Conservation (phyloP, 1,139 yeast species). For the Hansenula lynferdii region DNA sequence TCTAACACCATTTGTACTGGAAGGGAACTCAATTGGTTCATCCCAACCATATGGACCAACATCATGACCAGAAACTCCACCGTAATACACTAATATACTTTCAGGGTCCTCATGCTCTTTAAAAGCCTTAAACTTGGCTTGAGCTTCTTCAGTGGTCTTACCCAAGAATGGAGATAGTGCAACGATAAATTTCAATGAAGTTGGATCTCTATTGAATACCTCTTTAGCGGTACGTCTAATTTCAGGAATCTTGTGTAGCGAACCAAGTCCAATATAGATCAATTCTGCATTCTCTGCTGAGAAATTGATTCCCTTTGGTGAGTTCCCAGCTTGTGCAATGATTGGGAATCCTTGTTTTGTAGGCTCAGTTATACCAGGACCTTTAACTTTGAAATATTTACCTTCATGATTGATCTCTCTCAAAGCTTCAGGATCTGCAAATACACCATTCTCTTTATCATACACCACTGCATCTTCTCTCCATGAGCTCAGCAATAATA, state of each 20-base stretch:
- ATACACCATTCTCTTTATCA: slow-evolving; percentile 25
- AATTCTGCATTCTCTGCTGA: slow-evolving; percentile 36
- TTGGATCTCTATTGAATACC: slow-evolving; percentile 20
- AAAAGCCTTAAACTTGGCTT: neutral
- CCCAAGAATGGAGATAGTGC: neutral
- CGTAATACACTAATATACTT: neutral
- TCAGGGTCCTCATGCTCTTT: slow-evolving; percentile 27
- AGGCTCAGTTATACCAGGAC: slow-evolving; percentile 32
- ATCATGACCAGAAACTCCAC: slow-evolving; percentile 4
- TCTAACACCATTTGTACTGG: slow-evolving; percentile 2
- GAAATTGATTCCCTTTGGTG: slow-evolving; percentile 31
- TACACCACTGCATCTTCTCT: slow-evolving; percentile 33
- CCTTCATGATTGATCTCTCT: slow-evolving; percentile 32
- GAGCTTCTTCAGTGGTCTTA: neutral
- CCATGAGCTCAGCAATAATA: slow-evolving; percentile 36
- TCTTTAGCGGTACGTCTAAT: slow-evolving; percentile 19
- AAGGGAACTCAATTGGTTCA: slow-evolving; percentile 1
- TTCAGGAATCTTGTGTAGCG: slow-evolving; percentile 15
- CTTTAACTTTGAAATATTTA: slow-evolving; percentile 32
- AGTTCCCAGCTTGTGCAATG: slow-evolving; percentile 35
- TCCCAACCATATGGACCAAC: slow-evolving; percentile 2
- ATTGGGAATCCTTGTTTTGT: slow-evolving; percentile 36
- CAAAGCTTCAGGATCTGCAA: slow-evolving; percentile 28
- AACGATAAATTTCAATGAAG: slow-evolving; percentile 13
- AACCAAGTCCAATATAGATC: slow-evolving; percentile 29